Conservation (phyloP, 2,329 filamentous ascomycete species). For the Diaporthe amygdali region DNA sequence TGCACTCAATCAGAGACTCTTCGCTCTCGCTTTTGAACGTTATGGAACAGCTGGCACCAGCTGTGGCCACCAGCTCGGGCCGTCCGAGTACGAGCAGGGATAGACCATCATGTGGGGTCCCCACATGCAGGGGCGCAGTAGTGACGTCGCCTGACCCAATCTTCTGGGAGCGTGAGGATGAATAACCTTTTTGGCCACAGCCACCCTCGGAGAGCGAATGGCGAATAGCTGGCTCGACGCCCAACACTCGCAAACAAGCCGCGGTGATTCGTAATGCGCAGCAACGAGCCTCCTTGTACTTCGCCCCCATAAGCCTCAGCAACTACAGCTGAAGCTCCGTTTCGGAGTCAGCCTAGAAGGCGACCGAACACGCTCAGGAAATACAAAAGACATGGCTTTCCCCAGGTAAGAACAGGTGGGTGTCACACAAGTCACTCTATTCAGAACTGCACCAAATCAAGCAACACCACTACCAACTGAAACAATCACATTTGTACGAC, state of each 20-base stretch:
- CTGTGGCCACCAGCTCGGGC: background rate
- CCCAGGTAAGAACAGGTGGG: background rate
- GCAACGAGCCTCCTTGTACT: background rate
- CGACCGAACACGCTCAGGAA: background rate
- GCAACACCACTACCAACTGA: background rate
- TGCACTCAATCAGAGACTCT: too few relatives aligned
- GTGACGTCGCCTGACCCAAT: constrained; percentile 9
- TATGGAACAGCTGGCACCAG: background rate
- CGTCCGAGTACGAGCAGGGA: background rate
- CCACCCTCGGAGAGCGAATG: constrained; percentile 12
- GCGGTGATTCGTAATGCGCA: constrained; percentile 17
- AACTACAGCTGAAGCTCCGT: background rate
- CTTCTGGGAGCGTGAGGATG: background rate
- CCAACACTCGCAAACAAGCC: background rate
- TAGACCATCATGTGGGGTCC: background rate
- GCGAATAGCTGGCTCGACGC: background rate
- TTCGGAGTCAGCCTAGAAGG: background rate
- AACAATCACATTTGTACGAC: background rate
- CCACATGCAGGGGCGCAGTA: constrained; percentile 18
- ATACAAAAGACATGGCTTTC: background rate
- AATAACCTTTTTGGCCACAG: constrained; percentile 14
- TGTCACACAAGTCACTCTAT: background rate
- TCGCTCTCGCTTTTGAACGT: background rate
- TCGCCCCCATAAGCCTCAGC: constrained; percentile 6
- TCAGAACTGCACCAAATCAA: background rate